Evolutionary conservation across 257 asterid genomes (phyloP).

Genomic region (Nicotiana benthamiana): DNA sequence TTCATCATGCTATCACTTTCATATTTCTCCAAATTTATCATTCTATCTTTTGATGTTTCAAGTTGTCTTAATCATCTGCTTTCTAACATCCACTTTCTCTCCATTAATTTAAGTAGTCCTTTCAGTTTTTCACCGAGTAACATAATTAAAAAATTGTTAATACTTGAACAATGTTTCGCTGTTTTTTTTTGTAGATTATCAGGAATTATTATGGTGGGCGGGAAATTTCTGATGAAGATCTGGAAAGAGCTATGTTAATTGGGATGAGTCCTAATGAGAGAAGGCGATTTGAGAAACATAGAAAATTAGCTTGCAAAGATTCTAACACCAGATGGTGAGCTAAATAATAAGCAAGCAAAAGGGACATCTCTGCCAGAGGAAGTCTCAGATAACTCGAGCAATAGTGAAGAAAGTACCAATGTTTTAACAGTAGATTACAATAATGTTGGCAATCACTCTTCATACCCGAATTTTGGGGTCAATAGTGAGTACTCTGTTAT

Average conservation of each 20-base stretch:
- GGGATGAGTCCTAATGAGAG: conserved; percentile 92
- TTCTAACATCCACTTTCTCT: not conserved
- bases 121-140: not conserved
- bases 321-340: conserved; percentile 17
- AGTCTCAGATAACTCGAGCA: conserved; percentile 13
- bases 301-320: conserved; percentile 38
- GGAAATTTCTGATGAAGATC: conserved; percentile 71
- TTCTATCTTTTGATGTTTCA: not conserved
- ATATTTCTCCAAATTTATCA: not conserved
- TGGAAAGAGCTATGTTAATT: conserved; percentile 67
- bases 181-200: conserved; percentile 43
- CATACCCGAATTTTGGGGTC: conserved; percentile 8
- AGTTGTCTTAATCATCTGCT: not conserved
- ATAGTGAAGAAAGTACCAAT: conserved; percentile 24
- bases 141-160: not conserved
- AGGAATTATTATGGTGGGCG: conserved; percentile 80
- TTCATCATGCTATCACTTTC: not conserved
- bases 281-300: conserved; percentile 62
- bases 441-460: conserved; percentile 7
- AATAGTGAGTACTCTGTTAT: conserved; percentile 9
- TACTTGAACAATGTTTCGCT: not conserved
- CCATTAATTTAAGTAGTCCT: not conserved
- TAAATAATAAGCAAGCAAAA: conserved; percentile 11
- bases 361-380: not conserved
- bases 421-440: conserved; percentile 12